Conservation (phyloP, 768 basidiomycete species). For the Tubosaeta sp. region DNA sequence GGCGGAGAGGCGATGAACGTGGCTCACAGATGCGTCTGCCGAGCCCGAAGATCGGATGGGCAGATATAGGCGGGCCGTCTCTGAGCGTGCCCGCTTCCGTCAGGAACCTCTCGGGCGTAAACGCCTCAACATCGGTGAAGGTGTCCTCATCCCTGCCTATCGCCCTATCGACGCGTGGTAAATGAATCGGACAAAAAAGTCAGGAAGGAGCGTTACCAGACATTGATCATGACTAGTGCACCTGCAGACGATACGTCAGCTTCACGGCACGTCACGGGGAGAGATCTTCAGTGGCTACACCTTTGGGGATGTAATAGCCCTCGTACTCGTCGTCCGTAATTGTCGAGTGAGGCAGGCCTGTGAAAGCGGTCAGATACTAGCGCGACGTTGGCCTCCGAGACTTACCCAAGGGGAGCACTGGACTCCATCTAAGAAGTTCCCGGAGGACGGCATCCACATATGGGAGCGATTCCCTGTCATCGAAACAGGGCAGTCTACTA, state of each 20-base stretch:
- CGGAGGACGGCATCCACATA: constrained; percentile 41
- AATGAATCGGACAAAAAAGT: neutral
- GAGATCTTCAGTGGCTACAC: neutral
- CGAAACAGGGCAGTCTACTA: constrained; percentile 22
- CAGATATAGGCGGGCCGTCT: constrained; percentile 4
- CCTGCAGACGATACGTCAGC: constrained; percentile 6
- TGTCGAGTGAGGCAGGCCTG: constrained; percentile 25
- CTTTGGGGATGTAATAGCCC: constrained; percentile 41
- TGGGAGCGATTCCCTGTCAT: constrained; percentile 30
- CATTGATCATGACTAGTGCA: constrained; percentile 31
- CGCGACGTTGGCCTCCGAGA: neutral
- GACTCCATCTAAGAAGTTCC: constrained; percentile 31
- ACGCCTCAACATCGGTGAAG: constrained; percentile 18
- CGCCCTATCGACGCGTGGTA: constrained; percentile 12
- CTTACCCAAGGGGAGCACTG: constrained; percentile 23
- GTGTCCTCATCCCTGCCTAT: constrained; percentile 19
- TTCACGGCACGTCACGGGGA: neutral
- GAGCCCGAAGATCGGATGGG: neutral
- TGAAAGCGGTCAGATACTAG: neutral
- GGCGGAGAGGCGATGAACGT: neutral
- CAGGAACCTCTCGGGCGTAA: constrained; percentile 26
- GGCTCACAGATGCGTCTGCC: neutral
- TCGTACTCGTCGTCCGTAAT: constrained; percentile 24
- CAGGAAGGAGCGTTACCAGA: constrained; percentile 23
- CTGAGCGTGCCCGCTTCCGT: constrained; percentile 9